Evolutionary conservation across 78 protist species (phyloP).

Genomic region (Creolimax fragrantissima): DNA sequence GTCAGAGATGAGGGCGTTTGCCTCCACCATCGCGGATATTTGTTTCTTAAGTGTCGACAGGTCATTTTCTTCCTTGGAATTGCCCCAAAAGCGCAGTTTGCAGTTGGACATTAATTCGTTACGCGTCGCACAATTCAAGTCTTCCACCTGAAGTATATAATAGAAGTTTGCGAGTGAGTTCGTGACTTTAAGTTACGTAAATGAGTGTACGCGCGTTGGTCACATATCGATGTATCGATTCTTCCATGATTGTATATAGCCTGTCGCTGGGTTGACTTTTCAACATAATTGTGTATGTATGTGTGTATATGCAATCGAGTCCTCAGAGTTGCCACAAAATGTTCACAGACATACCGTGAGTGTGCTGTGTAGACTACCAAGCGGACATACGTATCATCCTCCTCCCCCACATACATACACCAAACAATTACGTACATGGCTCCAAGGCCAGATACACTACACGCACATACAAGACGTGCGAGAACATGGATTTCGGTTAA

Average conservation of each 20-base stretch:
- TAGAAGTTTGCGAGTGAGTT: neutral
- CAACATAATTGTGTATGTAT: too few relatives aligned
- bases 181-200: neutral
- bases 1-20: neutral
- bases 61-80: neutral
- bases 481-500: neutral
- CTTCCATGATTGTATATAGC: too few relatives aligned
- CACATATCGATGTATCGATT: too few relatives aligned
- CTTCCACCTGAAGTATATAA: conserved; percentile 23
- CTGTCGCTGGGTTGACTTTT: too few relatives aligned
- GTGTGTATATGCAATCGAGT: neutral
- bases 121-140: neutral
- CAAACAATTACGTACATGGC: too few relatives aligned
- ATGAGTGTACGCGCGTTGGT: neutral
- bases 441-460: neutral
- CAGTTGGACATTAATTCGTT: conserved; percentile 11
- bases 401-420: too few relatives aligned
- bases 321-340: too few relatives aligned
- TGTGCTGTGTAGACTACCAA: too few relatives aligned
- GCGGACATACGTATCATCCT: too few relatives aligned
- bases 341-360: too few relatives aligned
- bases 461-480: neutral
- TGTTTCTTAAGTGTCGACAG: neutral
- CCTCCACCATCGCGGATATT: neutral
- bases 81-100: neutral